Percentiles rank a stretch among this genome's conserved stretches.
These are phyloP conservation scores for Hypoxylon sp. DNA, from an alignment of 2,329 filamentous ascomycete species.

Conservation along the genomic window DNA sequence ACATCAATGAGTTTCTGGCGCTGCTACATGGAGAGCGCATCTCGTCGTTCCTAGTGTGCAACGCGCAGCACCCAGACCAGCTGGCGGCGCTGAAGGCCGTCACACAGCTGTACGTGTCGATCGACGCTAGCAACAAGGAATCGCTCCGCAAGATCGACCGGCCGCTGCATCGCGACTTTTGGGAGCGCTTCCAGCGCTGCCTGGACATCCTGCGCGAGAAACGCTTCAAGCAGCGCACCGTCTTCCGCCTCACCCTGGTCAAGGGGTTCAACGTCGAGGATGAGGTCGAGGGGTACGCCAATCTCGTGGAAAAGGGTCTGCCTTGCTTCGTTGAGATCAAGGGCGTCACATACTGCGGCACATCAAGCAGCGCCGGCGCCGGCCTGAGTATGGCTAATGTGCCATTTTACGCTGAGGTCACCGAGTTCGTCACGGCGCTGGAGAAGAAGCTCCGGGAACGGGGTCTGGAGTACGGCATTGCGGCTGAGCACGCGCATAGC, in stretches of 20 bases:
- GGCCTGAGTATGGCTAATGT: slow-evolving; percentile 98
- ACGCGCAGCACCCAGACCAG: slow-evolving; percentile 94
- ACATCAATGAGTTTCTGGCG: slow-evolving; percentile 90
- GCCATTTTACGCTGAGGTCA: slow-evolving; percentile 92
- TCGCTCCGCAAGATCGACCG: slow-evolving; percentile 88
- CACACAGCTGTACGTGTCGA: slow-evolving; percentile 95
- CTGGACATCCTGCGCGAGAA: slow-evolving; percentile 87
- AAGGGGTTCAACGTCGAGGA: slow-evolving; percentile 99
- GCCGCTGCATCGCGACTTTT: slow-evolving; percentile 94
- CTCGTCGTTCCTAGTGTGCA: slow-evolving; percentile 94
- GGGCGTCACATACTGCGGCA: slow-evolving; percentile 96
- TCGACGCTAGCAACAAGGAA: slow-evolving; percentile 92
- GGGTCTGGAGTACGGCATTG: slow-evolving; percentile 86
- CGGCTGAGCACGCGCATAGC: slow-evolving; percentile 92
- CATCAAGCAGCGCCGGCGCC: slow-evolving; percentile 81
- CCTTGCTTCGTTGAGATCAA: slow-evolving; percentile 96
- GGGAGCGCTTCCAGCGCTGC: slow-evolving; percentile 93
- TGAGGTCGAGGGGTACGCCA: slow-evolving; percentile 88
- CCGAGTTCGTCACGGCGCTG: slow-evolving; percentile 80
- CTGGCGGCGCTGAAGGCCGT: slow-evolving; percentile 83
- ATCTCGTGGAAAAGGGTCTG: slow-evolving; percentile 83
- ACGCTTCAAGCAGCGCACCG: slow-evolving; percentile 86
- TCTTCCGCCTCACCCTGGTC: slow-evolving; percentile 93
- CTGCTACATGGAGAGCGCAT: slow-evolving; percentile 88
- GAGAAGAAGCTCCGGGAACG: slow-evolving; percentile 72